Evolutionary conservation across 2,329 filamentous ascomycete genomes (phyloP).

Genomic region (Calonectria pseudoturangicola): DNA sequence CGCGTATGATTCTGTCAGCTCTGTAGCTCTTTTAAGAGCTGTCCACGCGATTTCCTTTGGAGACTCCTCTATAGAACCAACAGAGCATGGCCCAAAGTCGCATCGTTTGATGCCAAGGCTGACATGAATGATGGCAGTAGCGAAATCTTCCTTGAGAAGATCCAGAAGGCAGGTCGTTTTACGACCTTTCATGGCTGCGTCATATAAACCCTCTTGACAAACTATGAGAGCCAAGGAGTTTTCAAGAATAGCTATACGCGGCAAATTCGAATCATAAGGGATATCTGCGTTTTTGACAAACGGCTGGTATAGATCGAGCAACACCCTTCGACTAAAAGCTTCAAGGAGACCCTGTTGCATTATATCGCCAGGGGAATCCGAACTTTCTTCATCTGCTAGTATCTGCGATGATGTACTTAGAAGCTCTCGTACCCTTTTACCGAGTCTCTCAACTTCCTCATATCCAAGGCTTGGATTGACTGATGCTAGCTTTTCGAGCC

Average conservation of each 20-base stretch:
- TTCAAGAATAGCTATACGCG: background rate
- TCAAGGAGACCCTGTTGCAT: background rate
- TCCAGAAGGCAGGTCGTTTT: background rate
- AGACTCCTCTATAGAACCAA: background rate
- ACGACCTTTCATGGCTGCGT: too few species aligned
- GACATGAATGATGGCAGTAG: background rate
- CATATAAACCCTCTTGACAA: background rate
- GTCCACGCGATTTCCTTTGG: background rate
- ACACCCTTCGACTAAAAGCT: background rate
- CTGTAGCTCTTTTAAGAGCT: background rate
- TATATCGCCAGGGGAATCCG: too few species aligned
- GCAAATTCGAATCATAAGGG: background rate
- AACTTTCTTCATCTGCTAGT: background rate
- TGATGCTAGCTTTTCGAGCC: background rate
- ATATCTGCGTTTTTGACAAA: background rate
- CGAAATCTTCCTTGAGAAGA: slow-evolving; percentile 5
- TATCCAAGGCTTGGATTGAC: background rate
- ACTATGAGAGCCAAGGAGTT: background rate
- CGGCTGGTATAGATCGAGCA: background rate
- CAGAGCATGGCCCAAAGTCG: background rate
- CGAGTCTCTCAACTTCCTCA: background rate
- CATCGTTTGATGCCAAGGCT: background rate
- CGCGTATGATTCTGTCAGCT: background rate
- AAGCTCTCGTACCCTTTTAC: background rate
- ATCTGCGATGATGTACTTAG: background rate